phyloP scores from a whole-genome alignment of 1,284 basidiomycete species.

The Blastosporella zonata region DNA sequence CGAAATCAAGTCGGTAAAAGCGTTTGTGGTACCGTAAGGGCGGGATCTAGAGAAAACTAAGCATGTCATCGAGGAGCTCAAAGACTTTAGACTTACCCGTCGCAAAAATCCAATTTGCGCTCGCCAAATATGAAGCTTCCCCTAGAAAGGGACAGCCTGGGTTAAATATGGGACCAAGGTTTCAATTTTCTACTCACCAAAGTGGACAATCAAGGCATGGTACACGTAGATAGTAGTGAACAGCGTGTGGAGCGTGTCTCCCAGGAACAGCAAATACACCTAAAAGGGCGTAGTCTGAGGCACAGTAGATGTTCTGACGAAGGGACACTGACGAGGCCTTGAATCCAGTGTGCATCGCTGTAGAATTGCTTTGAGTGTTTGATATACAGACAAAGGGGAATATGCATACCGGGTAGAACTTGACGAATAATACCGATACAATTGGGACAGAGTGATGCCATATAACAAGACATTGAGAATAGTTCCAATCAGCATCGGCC shows the following conservation, averaged over 20 bases:
- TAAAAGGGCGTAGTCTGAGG: conserved; percentile 4
- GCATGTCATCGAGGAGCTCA: neutral
- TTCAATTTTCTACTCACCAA: conserved; percentile 25
- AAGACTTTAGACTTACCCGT: conserved; percentile 27
- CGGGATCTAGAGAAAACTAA: conserved; percentile 27
- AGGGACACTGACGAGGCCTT: conserved; percentile 6
- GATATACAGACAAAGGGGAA: neutral
- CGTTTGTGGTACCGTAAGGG: conserved; percentile 28
- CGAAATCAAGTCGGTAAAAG: neutral
- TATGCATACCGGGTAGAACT: conserved; percentile 24
- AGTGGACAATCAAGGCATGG: conserved; percentile 31
- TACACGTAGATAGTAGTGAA: conserved; percentile 35
- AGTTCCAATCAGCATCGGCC: conserved; percentile 28
- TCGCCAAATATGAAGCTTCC: conserved; percentile 26
- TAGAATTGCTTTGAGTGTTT: neutral
- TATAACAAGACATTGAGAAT: conserved; percentile 31
- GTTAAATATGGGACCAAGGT: neutral
- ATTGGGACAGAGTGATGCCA: conserved; percentile 33
- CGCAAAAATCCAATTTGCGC: conserved; percentile 36
- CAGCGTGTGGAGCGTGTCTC: conserved; percentile 35
- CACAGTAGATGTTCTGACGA: neutral
- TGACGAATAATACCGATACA: conserved; percentile 30
- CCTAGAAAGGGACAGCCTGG: conserved; percentile 18
- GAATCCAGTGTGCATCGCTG: conserved; percentile 9
- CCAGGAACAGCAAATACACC: conserved; percentile 33